Conservation (phyloP, 2,329 filamentous ascomycete species). For the Arachnopeziza araneosa region DNA sequence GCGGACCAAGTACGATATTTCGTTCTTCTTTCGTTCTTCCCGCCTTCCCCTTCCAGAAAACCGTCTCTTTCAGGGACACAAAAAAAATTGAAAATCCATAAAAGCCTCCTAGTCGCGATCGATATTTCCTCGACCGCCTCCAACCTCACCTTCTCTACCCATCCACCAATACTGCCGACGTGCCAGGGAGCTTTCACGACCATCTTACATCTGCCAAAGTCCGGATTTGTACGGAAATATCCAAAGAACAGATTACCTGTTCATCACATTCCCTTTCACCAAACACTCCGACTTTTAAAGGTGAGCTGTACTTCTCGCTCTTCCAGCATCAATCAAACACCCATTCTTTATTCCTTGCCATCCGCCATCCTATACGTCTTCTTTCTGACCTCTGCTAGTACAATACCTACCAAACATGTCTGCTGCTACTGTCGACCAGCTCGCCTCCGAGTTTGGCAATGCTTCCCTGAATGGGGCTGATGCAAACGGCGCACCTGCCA, state of each 20-base stretch:
- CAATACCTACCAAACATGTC: constrained; percentile 47
- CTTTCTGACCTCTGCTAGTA: constrained; percentile 6
- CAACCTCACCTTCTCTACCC: constrained; percentile 18
- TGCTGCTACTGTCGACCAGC: constrained; percentile 68
- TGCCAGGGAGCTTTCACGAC: constrained; percentile 9
- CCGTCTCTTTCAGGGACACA: constrained; percentile 27
- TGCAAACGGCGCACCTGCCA: constrained; percentile 58
- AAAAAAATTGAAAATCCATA: constrained; percentile 36
- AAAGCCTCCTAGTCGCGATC: constrained; percentile 25
- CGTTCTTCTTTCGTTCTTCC: constrained; percentile 33
- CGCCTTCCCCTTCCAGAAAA: constrained; percentile 31
- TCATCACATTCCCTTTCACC: not conserved
- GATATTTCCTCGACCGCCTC: constrained; percentile 21
- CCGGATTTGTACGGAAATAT: constrained; percentile 19
- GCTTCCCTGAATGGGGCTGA: constrained; percentile 63
- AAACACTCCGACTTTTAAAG: not conserved
- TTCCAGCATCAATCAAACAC: not conserved
- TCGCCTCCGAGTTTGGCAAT: constrained; percentile 71
- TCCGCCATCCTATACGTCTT: not conserved
- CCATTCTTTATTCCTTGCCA: not conserved
- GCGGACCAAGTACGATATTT: constrained; percentile 30
- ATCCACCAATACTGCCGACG: constrained; percentile 12
- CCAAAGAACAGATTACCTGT: constrained; percentile 11
- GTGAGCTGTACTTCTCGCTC: not conserved
- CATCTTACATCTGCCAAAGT: constrained; percentile 18